Evolutionary conservation across 208 protist genomes (phyloP).

Genomic region (Leptomonas seymouri): DNA sequence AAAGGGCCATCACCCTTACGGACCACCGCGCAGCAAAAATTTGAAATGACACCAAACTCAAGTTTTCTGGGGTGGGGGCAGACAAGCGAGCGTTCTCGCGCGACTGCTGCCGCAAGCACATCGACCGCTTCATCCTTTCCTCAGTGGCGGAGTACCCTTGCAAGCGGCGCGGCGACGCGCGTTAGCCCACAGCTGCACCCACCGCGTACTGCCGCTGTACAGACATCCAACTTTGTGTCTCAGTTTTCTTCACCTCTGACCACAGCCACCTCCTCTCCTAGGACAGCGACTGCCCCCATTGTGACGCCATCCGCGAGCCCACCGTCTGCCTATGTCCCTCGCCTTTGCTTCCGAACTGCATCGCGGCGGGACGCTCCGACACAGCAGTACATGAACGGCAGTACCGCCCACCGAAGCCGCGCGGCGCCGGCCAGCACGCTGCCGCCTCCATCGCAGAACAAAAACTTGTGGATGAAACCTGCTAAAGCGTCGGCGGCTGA

Average conservation of each 20-base stretch:
- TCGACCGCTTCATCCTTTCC: not conserved
- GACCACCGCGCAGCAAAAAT: not conserved
- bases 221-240: not conserved
- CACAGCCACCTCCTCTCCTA: no score
- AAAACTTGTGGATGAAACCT: slow-evolving; percentile 9
- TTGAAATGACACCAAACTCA: not conserved
- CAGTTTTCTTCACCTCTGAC: not conserved
- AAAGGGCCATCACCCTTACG: not conserved
- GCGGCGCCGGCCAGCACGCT: not conserved
- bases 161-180: not conserved
- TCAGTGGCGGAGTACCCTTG: slow-evolving; percentile 2
- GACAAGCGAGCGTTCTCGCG: not conserved
- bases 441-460: slow-evolving; percentile 12
- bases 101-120: not conserved
- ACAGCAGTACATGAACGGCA: not conserved
- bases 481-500: not conserved
- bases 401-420: not conserved
- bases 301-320: not conserved
- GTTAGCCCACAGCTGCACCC: slow-evolving; percentile 8
- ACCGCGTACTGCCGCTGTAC: not conserved
- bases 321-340: slow-evolving; percentile 11
- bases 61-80: slow-evolving; percentile 1
- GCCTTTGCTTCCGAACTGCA: slow-evolving; percentile 8
- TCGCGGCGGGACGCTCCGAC: not conserved
- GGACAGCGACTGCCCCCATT: not conserved